phyloP scores from a whole-genome alignment of 768 basidiomycete species.

The Lentinula raphanica region DNA sequence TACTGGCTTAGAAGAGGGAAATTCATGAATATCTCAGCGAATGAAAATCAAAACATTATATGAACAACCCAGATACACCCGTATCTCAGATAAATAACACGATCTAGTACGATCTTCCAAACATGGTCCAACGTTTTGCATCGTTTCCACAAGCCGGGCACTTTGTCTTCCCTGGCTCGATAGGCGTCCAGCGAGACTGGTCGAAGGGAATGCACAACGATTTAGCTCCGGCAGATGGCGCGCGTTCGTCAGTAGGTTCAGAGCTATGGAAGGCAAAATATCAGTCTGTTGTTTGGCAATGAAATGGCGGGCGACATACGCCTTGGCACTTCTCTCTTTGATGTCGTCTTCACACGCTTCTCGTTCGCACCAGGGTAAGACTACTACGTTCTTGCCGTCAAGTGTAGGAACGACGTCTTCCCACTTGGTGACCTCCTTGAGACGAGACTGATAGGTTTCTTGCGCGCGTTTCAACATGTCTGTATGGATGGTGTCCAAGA shows the following conservation, averaged over 20 bases:
- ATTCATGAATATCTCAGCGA: not conserved
- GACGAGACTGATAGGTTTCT: constrained; percentile 59
- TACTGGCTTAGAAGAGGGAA: constrained; percentile 7
- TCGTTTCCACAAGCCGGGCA: constrained; percentile 85
- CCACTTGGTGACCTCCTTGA: constrained; percentile 80
- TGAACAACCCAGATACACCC: not conserved
- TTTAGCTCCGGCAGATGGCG: constrained; percentile 96
- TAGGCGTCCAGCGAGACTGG: constrained; percentile 74
- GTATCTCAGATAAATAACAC: too few relatives aligned
- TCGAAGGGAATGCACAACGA: constrained; percentile 96
- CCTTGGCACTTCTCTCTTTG: constrained; percentile 85
- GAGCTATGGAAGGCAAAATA: constrained; percentile 39
- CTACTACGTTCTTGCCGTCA: constrained; percentile 81
- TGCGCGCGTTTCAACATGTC: constrained; percentile 86
- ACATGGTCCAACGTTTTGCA: constrained; percentile 96
- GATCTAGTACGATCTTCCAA: constrained; percentile 83
- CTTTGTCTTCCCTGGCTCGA: constrained; percentile 80
- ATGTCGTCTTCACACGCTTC: constrained; percentile 96
- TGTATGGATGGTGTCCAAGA: constrained; percentile 81
- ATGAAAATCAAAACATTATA: not conserved
- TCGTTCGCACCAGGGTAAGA: constrained; percentile 94
- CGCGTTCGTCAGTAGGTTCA: constrained; percentile 88
- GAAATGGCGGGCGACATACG: constrained; percentile 44
- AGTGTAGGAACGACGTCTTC: constrained; percentile 88
- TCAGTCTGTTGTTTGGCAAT: constrained; percentile 9